A percentile compares a stretch with the other conserved stretches of the same genome.
phyloP scores from a whole-genome alignment of 2,329 filamentous ascomycete genomes.

The Chrysosporium queenslandicum region DNA sequence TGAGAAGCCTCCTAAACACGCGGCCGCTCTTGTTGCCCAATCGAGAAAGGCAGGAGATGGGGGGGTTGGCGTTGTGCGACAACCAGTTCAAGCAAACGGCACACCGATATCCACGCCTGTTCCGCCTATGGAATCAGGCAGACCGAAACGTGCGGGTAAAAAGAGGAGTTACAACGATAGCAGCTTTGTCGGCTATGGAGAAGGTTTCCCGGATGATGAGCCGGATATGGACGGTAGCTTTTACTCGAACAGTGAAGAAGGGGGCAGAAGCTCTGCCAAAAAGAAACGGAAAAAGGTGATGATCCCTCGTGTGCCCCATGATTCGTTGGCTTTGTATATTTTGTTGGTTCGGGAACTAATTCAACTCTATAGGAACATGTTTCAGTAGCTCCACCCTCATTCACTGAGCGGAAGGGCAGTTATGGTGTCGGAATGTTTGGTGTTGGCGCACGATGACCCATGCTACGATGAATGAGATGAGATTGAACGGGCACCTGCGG shows the following conservation, averaged over 20 bases:
- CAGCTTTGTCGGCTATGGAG: slow-evolving; percentile 44
- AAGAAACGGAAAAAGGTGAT: slow-evolving; percentile 43
- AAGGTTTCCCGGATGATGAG: slow-evolving; percentile 43
- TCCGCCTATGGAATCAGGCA: slow-evolving; percentile 23
- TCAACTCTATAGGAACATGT: slow-evolving; percentile 30
- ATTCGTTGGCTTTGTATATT: neutral
- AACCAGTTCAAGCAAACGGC: slow-evolving; percentile 23
- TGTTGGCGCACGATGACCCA: slow-evolving; percentile 34
- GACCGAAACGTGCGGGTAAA: slow-evolving; percentile 40
- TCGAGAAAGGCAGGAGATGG: slow-evolving; percentile 22
- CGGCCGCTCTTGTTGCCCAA: slow-evolving; percentile 20
- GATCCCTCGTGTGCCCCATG: slow-evolving; percentile 2
- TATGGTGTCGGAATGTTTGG: slow-evolving; percentile 40
- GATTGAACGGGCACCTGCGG: neutral
- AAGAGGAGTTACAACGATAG: slow-evolving; percentile 42
- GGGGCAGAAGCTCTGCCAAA: slow-evolving; percentile 29
- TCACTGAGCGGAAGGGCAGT: slow-evolving; percentile 34
- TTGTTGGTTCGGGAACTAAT: slow-evolving; percentile 4
- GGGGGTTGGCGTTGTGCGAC: slow-evolving; percentile 21
- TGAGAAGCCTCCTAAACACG: slow-evolving; percentile 37
- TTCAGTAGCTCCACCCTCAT: slow-evolving; percentile 31
- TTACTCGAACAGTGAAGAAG: slow-evolving; percentile 37
- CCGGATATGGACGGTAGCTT: slow-evolving; percentile 31
- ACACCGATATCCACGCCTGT: slow-evolving; percentile 16
- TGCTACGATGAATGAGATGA: slow-evolving; percentile 12